Percentiles rank a stretch among this genome's conserved stretches.
These are phyloP conservation scores for Bisporella sp. DNA, from an alignment of 2,329 filamentous ascomycete genomes.

Conservation along the genomic window DNA sequence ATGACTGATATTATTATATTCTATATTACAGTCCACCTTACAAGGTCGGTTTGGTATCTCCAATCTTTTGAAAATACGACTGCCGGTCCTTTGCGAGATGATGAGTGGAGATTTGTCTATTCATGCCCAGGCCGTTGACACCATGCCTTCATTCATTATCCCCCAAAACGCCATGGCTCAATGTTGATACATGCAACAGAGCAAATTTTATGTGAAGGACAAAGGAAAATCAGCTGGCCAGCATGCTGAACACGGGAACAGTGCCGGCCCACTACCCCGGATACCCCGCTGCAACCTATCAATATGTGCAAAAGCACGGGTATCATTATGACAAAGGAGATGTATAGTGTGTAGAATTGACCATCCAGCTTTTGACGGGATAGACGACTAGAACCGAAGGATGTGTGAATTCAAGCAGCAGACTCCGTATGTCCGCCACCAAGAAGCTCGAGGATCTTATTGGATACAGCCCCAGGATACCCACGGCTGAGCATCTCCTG, in stretches of 20 bases:
- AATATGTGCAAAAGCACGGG: constrained; percentile 24
- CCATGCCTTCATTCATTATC: no score
- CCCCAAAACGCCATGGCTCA: constrained; percentile 20
- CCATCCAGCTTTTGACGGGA: not conserved
- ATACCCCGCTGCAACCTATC: constrained; percentile 19
- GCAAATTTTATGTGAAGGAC: constrained; percentile 10
- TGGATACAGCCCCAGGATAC: constrained; percentile 85
- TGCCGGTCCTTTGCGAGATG: no score
- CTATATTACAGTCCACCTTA: not conserved
- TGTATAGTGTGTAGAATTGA: constrained; percentile 4
- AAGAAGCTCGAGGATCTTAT: constrained; percentile 89
- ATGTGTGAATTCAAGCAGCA: constrained; percentile 9
- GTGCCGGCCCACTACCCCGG: not conserved
- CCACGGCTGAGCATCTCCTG: constrained; percentile 85
- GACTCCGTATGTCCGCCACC: constrained; percentile 40
- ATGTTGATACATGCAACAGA: constrained; percentile 25
- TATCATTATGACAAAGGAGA: constrained; percentile 25
- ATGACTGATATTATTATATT: not conserved
- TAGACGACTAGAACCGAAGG: constrained; percentile 8
- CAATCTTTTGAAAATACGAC: no score
- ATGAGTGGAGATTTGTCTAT: no score
- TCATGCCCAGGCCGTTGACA: no score
- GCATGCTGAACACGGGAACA: constrained; percentile 1
- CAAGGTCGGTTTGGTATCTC: no score
- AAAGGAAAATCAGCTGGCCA: constrained; percentile 5